Base-by-base conservation (phyloP, 495 filamentous ascomycete species). In the Daldinia concentrica region DNA sequence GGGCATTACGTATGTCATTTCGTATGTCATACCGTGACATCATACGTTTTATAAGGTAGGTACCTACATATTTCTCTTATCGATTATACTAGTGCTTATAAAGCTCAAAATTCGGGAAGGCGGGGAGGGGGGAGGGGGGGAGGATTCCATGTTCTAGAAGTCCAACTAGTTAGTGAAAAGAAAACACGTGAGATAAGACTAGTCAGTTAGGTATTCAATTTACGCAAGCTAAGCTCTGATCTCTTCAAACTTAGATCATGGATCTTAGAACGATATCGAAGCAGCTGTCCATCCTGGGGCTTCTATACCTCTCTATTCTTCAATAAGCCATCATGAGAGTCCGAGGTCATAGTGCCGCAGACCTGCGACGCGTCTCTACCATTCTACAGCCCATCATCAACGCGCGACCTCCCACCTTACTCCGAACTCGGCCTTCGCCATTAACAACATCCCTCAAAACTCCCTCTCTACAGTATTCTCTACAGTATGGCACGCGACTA, bases 291-390 rank as follows among this genome's bases (percentile, higher is more conserved):
- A 67, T 68, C 17, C 36, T 22, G 45, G 52, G 34, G 8, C 30
- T 57, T 17, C 17, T 19, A 59, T n/a, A 48, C 32, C 11, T 52
- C 15, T 22, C 30, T 17, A 2, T 19, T 30, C 15, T 32, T 22
- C 24, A 29, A 56, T 17, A 22, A n/a, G 6, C 48, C 62, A 57
- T 36, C 19, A 72, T 78, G 68, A 66, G 56, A 32, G 45, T 58
- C 58, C 74, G 48, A 43, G 51, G 5, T 22, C 54, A 59, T 70
- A 67, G 52, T 41, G 51, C 60, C 8, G 36, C 17, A 14, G 59
- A 60, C 14, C 57, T 78, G 62, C 76, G 68, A 45, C 66, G 71
- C 60, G 36, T 64, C 63, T 66, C 54, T 29, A 62, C 63, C 7
- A 72, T 62, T 62, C 30, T 68, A 58, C 71, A 63, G 30, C 32